Evolutionary conservation across 1,139 yeast species (phyloP).

Genomic region (Pichia sp.): DNA sequence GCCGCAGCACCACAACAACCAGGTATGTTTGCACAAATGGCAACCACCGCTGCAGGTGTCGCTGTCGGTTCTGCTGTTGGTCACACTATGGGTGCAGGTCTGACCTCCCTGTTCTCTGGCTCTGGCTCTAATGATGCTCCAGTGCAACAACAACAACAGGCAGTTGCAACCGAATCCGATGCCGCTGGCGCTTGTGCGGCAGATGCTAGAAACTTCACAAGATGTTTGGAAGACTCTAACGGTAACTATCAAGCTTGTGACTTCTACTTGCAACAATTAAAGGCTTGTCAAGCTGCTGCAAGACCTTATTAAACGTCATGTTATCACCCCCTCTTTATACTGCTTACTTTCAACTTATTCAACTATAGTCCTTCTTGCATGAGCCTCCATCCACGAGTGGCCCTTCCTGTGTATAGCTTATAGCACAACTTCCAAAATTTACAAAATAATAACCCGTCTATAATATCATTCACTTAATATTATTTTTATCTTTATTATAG

Average conservation of each 20-base stretch:
- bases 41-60: conserved; percentile 98
- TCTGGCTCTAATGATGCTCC: conserved; percentile 50
- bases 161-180: conserved; percentile 64
- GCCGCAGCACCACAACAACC: conserved; percentile 58
- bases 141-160: conserved; percentile 35
- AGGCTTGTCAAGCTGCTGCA: conserved; percentile 95
- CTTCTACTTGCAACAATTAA: conserved; percentile 92
- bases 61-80: conserved; percentile 98
- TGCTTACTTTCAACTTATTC: too few relatives aligned
- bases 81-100: conserved; percentile 93
- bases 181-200: conserved; percentile 78
- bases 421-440: too few relatives aligned
- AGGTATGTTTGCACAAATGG: conserved; percentile 95
- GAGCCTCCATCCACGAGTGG: too few relatives aligned
- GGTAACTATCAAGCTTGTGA: conserved; percentile 98
- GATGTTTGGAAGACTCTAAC: conserved; percentile 85
- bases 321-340: not conserved
- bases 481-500: too few relatives aligned
- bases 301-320: conserved; percentile 53
- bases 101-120: conserved; percentile 84
- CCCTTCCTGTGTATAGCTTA: too few relatives aligned
- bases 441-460: too few relatives aligned
- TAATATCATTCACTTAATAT: too few relatives aligned
- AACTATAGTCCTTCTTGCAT: too few relatives aligned
- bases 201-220: conserved; percentile 92